These are phyloP conservation scores for Cercophora samala DNA, from an alignment of 495 filamentous ascomycete genomes.

Conservation along the genomic window DNA sequence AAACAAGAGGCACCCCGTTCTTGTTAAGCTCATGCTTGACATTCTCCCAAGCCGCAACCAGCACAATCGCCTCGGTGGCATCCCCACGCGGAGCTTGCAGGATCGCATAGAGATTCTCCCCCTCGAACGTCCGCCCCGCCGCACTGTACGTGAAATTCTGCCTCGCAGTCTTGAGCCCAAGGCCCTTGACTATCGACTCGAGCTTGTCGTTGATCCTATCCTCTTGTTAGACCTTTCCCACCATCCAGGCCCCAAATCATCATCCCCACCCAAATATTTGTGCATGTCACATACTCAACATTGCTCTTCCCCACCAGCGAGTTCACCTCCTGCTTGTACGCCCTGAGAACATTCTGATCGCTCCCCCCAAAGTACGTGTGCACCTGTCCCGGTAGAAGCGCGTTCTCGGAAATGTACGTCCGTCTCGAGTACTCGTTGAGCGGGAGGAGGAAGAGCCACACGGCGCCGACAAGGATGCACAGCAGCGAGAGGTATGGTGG, in stretches of 20 bases:
- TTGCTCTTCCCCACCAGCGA: slow-evolving; percentile 54
- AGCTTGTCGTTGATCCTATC: slow-evolving; percentile 65
- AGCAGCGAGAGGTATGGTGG: slow-evolving; percentile 81
- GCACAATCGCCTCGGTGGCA: slow-evolving; percentile 95
- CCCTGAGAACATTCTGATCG: slow-evolving; percentile 92
- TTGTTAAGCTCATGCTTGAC: slow-evolving; percentile 75
- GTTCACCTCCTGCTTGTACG: slow-evolving; percentile 81
- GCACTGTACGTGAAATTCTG: slow-evolving; percentile 78
- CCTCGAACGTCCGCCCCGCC: slow-evolving; percentile 66
- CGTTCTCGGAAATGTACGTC: slow-evolving; percentile 98
- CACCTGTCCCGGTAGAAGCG: slow-evolving; percentile 90
- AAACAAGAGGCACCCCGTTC: slow-evolving; percentile 77
- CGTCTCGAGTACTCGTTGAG: slow-evolving; percentile 85
- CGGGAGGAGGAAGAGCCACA: slow-evolving; percentile 90
- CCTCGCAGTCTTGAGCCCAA: slow-evolving; percentile 78
- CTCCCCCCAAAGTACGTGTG: slow-evolving; percentile 96
- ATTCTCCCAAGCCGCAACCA: slow-evolving; percentile 86
- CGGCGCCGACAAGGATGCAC: slow-evolving; percentile 84
- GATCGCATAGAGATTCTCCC: slow-evolving; percentile 92
- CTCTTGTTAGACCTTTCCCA: not conserved
- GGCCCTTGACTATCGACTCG: slow-evolving; percentile 66
- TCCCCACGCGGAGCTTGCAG: slow-evolving; percentile 94
- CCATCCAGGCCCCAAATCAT: not conserved
- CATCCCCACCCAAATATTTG: too few relatives aligned
- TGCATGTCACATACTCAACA: slow-evolving; percentile 40